Conservation (phyloP, 208 protist species). For the Trypanosoma caninum region DNA sequence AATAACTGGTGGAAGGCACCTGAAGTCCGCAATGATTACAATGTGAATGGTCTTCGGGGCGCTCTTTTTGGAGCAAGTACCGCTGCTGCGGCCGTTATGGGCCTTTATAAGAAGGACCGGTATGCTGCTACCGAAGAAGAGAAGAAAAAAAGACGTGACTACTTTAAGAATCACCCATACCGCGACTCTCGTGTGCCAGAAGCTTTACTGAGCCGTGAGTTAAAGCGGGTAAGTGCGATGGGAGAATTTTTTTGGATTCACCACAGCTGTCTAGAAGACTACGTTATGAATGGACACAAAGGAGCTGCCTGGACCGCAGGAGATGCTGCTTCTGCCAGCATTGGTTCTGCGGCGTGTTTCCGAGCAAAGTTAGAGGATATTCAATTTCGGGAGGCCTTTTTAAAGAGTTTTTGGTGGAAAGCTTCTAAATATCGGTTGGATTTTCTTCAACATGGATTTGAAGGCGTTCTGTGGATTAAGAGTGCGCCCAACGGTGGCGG, state of each 20-base stretch:
- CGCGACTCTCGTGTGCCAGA: constrained; percentile 16
- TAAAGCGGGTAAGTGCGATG: constrained; percentile 9
- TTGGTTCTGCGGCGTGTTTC: constrained; percentile 15
- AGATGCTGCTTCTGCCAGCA: constrained; percentile 27
- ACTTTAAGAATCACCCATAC: constrained; percentile 20
- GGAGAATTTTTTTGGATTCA: constrained; percentile 32
- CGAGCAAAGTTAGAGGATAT: constrained; percentile 20
- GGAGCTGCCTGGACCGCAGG: constrained; percentile 27
- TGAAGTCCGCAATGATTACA: constrained; percentile 28
- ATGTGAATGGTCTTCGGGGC: constrained; percentile 5
- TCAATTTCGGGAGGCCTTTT: constrained; percentile 18
- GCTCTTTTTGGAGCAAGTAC: constrained; percentile 17
- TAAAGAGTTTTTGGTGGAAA: constrained; percentile 34
- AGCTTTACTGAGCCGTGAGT: constrained; percentile 12
- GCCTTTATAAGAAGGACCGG: constrained; percentile 10
- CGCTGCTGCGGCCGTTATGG: constrained; percentile 19
- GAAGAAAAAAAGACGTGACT: constrained; percentile 13
- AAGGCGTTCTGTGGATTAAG: constrained; percentile 28
- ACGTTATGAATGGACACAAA: constrained; percentile 15
- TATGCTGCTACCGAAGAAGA: constrained; percentile 12
- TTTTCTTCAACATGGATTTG: constrained; percentile 28
- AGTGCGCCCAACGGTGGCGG: constrained; percentile 8
- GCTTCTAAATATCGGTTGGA: constrained; percentile 29
- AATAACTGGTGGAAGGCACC: constrained; percentile 38
- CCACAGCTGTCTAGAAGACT: constrained; percentile 30